Evolutionary conservation across 208 protist species (phyloP).

Genomic region (Leptomonas seymouri): DNA sequence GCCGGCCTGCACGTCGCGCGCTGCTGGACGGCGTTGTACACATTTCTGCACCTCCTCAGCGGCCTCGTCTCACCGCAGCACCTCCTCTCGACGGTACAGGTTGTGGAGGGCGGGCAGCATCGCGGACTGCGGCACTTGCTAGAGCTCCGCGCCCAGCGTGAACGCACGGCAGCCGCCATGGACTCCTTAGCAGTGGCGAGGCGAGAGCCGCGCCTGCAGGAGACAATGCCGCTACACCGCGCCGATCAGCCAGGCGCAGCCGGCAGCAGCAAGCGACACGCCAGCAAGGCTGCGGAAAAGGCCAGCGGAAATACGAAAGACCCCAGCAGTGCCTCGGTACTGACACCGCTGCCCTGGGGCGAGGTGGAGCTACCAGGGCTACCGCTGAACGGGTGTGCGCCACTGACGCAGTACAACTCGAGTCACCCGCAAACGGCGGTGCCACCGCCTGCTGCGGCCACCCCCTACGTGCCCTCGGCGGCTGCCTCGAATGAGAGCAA

Average conservation of each 20-base stretch:
- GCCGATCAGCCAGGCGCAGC: conserved; percentile 9
- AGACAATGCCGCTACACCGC: conserved; percentile 54
- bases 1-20: conserved; percentile 62
- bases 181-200: conserved; percentile 25
- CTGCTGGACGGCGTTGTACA: conserved; percentile 61
- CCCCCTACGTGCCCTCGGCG: conserved; percentile 42
- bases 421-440: conserved; percentile 47
- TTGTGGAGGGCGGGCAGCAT: conserved; percentile 60
- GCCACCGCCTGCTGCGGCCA: conserved; percentile 22
- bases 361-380: conserved; percentile 70
- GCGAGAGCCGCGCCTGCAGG: conserved; percentile 58
- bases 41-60: conserved; percentile 64
- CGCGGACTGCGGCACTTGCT: conserved; percentile 75
- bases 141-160: conserved; percentile 54
- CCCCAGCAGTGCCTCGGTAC: conserved; percentile 19
- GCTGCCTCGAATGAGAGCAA: not conserved
- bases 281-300: conserved; percentile 1
- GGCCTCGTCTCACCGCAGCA: conserved; percentile 72
- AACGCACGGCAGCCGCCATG: conserved; percentile 40
- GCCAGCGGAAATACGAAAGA: not conserved
- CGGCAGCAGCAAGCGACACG: conserved; percentile 15
- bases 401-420: conserved; percentile 63
- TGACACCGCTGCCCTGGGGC: conserved; percentile 32
- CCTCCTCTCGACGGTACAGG: conserved; percentile 46
- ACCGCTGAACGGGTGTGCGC: conserved; percentile 50